Conservation (phyloP, 345 rosid species). For the Eucalyptus sp. region DNA sequence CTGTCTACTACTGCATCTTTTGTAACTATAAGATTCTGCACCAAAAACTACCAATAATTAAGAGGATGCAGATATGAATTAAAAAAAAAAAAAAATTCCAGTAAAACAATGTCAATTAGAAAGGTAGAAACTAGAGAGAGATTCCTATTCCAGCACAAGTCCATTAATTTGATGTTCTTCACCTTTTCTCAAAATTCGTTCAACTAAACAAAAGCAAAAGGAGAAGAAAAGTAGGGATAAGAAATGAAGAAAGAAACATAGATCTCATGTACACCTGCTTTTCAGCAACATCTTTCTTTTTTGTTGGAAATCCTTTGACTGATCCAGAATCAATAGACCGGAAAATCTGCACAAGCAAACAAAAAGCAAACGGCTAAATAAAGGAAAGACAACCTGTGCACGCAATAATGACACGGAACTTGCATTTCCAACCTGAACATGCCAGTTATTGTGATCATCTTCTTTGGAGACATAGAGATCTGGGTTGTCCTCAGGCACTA, state of each 20-base stretch:
- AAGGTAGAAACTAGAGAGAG: neutral
- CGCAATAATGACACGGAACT: neutral
- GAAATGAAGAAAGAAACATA: neutral
- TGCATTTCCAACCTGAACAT: conserved; percentile 56
- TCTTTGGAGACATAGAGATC: conserved; percentile 35
- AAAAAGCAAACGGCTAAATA: neutral
- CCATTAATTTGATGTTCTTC: neutral
- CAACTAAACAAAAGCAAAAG: neutral
- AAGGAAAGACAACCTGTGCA: neutral
- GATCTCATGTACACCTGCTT: conserved; percentile 32
- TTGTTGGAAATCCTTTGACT: conserved; percentile 64
- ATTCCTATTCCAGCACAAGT: neutral
- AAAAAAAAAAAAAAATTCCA: neutral
- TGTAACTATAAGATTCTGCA: conserved; percentile 68
- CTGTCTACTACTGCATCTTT: conserved; percentile 66
- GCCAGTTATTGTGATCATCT: conserved; percentile 69
- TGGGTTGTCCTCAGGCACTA: conserved; percentile 57
- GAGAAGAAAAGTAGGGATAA: neutral
- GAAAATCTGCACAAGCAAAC: conserved; percentile 37
- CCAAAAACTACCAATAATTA: neutral
- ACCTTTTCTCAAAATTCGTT: neutral
- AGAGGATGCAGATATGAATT: neutral
- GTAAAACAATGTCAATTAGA: neutral
- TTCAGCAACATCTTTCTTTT: conserved; percentile 18
- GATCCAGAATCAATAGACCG: conserved; percentile 85